phyloP scores from a whole-genome alignment of 176 grass and related monocot genomes.

The Musa troglodytarum region DNA sequence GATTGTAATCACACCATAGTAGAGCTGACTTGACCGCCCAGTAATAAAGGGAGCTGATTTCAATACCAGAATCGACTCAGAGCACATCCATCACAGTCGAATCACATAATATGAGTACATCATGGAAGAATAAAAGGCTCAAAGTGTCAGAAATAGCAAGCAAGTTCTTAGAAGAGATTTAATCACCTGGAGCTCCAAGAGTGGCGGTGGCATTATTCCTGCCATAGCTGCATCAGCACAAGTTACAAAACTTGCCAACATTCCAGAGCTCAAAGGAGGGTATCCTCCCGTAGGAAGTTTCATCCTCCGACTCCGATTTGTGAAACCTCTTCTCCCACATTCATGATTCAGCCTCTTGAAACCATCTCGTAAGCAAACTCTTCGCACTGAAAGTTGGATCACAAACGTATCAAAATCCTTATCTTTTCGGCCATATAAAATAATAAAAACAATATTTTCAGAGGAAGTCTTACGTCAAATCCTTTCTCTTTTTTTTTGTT shows the following conservation, averaged over 20 bases:
- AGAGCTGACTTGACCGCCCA: conserved; percentile 67
- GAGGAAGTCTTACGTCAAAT: too few relatives aligned
- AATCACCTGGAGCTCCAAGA: conserved; percentile 81
- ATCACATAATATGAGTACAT: not conserved
- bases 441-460: not conserved
- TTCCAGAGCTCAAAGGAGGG: conserved; percentile 77
- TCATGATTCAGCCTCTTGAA: conserved; percentile 42
- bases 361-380: conserved; percentile 65
- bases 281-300: conserved; percentile 46
- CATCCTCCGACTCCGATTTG: conserved; percentile 36
- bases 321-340: conserved; percentile 58
- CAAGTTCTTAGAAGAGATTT: not conserved
- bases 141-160: not conserved
- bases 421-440: not conserved
- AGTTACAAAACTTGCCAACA: conserved; percentile 59
- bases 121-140: not conserved
- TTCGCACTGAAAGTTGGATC: conserved; percentile 14
- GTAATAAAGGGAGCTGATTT: conserved; percentile 76
- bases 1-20: conserved; percentile 74
- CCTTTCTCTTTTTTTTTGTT: not conserved
- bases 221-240: conserved; percentile 76
- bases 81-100: conserved; percentile 28
- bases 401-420: not conserved
- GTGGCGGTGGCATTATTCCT: conserved; percentile 82
- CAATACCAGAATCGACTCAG: conserved; percentile 64